These are phyloP conservation scores for Corrigiola litoralis DNA, from an alignment of 179 eudicot species.

Conservation along the genomic window DNA sequence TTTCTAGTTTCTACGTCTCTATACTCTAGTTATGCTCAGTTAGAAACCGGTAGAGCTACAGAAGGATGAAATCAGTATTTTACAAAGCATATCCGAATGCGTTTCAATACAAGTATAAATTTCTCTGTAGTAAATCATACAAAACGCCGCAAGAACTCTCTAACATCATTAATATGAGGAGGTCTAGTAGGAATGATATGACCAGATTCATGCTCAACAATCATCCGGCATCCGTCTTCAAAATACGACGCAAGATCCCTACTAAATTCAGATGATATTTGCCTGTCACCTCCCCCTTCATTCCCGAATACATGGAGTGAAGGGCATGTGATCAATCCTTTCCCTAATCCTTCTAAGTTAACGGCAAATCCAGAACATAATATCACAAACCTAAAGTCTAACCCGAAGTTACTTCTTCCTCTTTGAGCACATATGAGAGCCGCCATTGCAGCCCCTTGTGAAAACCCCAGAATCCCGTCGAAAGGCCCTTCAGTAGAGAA, in stretches of 20 bases:
- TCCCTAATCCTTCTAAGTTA: conserved; percentile 32
- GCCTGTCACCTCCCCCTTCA: conserved; percentile 60
- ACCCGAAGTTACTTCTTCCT: conserved; percentile 28
- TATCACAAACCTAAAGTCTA: conserved; percentile 69
- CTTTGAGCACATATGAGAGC: conserved; percentile 53
- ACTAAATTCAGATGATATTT: conserved; percentile 60
- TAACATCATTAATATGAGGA: conserved; percentile 74
- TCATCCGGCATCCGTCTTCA: conserved; percentile 53
- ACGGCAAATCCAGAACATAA: conserved; percentile 82
- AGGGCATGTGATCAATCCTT: conserved; percentile 61
- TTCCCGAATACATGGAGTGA: conserved; percentile 84
- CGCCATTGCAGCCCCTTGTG: conserved; percentile 96
- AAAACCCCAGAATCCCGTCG: conserved; percentile 91
- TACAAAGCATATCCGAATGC: neutral
- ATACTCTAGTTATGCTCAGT: too few relatives aligned
- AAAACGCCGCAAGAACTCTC: conserved; percentile 62
- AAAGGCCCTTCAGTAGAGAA: conserved; percentile 62
- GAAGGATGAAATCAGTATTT: neutral
- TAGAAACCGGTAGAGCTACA: too few relatives aligned
- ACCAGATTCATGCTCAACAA: conserved; percentile 76
- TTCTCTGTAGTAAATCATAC: conserved; percentile 19
- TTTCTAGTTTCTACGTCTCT: too few relatives aligned
- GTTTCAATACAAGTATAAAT: neutral
- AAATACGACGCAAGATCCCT: conserved; percentile 64
- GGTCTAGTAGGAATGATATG: conserved; percentile 84